phyloP scores from a whole-genome alignment of 352 stramenopile genomes.

The Phytophthora aleatoria region DNA sequence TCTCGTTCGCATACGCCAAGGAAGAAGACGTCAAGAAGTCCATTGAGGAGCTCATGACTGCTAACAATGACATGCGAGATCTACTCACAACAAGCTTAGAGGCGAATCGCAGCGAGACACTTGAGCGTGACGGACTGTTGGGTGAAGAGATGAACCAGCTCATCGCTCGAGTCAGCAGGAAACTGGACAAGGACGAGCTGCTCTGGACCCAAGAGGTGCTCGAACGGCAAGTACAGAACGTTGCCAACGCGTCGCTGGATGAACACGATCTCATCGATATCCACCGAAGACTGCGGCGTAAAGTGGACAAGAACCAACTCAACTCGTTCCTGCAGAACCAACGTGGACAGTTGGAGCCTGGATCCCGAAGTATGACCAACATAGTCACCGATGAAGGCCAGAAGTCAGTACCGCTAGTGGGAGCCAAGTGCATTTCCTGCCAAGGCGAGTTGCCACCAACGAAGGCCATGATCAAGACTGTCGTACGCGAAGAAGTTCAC shows the following conservation, averaged over 20 bases:
- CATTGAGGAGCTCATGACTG: constrained; percentile 63
- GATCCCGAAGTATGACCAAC: constrained; percentile 14
- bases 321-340: constrained; percentile 58
- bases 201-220: constrained; percentile 78
- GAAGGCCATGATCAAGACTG: constrained; percentile 61
- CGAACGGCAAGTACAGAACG: constrained; percentile 64
- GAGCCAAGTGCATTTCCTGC: constrained; percentile 74
- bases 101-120: constrained; percentile 40
- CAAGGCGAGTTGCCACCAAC: constrained; percentile 64
- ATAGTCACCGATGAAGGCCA: constrained; percentile 11
- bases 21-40: constrained; percentile 78
- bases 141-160: constrained; percentile 69
- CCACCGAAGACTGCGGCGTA: constrained; percentile 54
- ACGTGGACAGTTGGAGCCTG: constrained; percentile 19
- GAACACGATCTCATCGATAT: constrained; percentile 70
- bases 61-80: constrained; percentile 50
- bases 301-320: constrained; percentile 69
- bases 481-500: constrained; percentile 65
- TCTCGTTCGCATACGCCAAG: constrained; percentile 70
- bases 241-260: constrained; percentile 67
- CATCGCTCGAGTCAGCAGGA: constrained; percentile 68
- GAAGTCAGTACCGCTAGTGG: constrained; percentile 42
- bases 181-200: constrained; percentile 78
- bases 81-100: constrained; percentile 58
- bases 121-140: constrained; percentile 55